Evolutionary conservation across 345 rosid species (phyloP).

Genomic region (Populus ilicifolia): DNA sequence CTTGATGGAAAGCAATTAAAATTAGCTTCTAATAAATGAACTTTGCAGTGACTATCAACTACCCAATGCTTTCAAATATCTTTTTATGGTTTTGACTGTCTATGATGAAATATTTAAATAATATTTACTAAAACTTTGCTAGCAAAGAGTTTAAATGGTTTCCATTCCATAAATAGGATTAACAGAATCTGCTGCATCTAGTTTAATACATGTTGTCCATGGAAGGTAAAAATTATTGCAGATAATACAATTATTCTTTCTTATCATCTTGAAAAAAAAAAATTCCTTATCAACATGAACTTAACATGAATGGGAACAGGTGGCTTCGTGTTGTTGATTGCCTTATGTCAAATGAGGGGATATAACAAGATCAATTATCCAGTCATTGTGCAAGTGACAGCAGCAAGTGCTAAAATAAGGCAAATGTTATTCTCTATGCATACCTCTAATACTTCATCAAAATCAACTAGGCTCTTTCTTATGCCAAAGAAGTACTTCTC

Average conservation of each 20-base stretch:
- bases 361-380: not conserved
- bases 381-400: not conserved
- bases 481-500: slow-evolving; percentile 90
- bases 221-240: not conserved
- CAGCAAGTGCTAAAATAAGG: slow-evolving; percentile 4
- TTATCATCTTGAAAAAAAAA: not conserved
- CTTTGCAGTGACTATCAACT: not conserved
- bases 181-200: not conserved
- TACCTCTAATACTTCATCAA: slow-evolving; percentile 97
- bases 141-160: not conserved
- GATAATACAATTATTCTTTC: too few species aligned
- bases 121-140: not conserved
- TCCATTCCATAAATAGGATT: not conserved
- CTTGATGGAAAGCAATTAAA: too few species aligned
- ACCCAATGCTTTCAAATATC: not conserved
- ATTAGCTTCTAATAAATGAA: not conserved
- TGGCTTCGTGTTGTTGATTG: too few species aligned
- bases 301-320: too few species aligned
- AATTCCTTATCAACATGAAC: too few species aligned
- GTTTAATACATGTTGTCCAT: not conserved
- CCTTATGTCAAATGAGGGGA: too few species aligned
- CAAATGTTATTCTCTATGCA: slow-evolving; percentile 1
- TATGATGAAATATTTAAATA: not conserved
- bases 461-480: slow-evolving; percentile 92
- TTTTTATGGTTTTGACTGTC: not conserved